These are phyloP conservation scores for Balakata baccata DNA, from an alignment of 345 rosid species.

Conservation along the genomic window DNA sequence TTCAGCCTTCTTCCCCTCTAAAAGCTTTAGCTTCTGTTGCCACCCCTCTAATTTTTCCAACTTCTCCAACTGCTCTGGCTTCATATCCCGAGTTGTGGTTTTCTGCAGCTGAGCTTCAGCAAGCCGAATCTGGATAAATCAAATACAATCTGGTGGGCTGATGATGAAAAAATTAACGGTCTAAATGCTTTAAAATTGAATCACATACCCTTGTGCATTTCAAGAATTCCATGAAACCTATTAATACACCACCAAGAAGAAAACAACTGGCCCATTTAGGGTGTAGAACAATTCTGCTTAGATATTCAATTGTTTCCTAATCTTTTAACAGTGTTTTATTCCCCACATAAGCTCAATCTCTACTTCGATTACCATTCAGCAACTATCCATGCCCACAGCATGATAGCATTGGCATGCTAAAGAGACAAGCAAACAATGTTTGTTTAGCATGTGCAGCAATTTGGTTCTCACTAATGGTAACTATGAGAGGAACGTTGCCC, in stretches of 20 bases:
- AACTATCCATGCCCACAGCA: no score
- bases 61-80: constrained; percentile 71
- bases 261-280: not conserved
- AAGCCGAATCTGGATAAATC: constrained; percentile 62
- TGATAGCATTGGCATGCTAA: no score
- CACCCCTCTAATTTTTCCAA: constrained; percentile 70
- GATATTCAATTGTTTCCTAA: no score
- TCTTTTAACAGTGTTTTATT: no score
- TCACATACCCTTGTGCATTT: not conserved
- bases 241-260: not conserved
- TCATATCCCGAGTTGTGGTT: constrained; percentile 46
- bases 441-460: no score
- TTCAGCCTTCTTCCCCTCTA: constrained; percentile 54
- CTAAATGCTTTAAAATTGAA: not conserved
- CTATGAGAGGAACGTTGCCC: no score
- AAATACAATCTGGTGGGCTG: constrained; percentile 11
- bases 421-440: no score
- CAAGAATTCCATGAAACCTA: not conserved
- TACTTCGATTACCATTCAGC: no score
- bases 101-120: constrained; percentile 86
- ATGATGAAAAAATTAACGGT: not conserved
- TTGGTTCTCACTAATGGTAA: no score
- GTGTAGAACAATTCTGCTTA: no score
- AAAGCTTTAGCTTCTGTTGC: constrained; percentile 74
- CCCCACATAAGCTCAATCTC: no score